phyloP scores from a whole-genome alignment of 768 basidiomycete species.

The Rhodotorula diobovata region DNA sequence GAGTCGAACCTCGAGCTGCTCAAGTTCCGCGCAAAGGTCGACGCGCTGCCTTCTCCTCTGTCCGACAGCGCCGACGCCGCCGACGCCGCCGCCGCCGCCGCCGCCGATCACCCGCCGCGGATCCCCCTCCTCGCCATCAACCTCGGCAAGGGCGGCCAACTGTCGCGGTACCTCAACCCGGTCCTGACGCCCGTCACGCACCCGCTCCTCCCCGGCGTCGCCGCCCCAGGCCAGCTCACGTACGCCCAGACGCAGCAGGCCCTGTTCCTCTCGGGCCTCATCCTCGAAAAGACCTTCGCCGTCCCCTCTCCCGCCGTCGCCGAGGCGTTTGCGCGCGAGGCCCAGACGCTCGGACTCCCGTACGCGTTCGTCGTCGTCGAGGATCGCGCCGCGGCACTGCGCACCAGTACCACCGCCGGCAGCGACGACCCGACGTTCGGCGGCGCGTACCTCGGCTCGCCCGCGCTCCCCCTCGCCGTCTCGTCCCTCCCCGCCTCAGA shows the following conservation, averaged over 20 bases:
- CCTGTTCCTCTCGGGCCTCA: slow-evolving; percentile 67
- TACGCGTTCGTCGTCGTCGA: slow-evolving; percentile 36
- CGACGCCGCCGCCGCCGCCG: neutral
- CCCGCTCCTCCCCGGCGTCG: slow-evolving; percentile 71
- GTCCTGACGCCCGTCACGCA: slow-evolving; percentile 88
- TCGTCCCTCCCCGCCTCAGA: neutral
- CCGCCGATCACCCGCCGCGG: neutral
- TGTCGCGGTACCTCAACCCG: slow-evolving; percentile 53
- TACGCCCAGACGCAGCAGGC: slow-evolving; percentile 78
- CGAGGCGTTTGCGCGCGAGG: slow-evolving; percentile 23
- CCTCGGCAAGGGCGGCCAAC: slow-evolving; percentile 54
- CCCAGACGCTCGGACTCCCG: slow-evolving; percentile 34
- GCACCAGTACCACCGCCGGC: too few relatives aligned
- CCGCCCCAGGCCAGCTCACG: slow-evolving; percentile 87
- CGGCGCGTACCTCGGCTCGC: slow-evolving; percentile 21
- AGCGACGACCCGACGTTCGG: slow-evolving; percentile 28
- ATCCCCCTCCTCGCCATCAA: slow-evolving; percentile 56
- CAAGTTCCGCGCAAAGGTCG: slow-evolving; percentile 55
- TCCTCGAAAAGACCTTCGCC: slow-evolving; percentile 36
- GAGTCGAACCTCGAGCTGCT: slow-evolving; percentile 74
- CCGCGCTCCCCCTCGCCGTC: neutral
- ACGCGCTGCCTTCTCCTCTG: slow-evolving; percentile 51
- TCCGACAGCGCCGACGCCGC: neutral
- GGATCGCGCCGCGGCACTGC: slow-evolving; percentile 25
- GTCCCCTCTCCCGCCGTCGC: slow-evolving; percentile 24